phyloP scores from a whole-genome alignment of 2,329 filamentous ascomycete species.

The Arthrobotrys entomopaga region DNA sequence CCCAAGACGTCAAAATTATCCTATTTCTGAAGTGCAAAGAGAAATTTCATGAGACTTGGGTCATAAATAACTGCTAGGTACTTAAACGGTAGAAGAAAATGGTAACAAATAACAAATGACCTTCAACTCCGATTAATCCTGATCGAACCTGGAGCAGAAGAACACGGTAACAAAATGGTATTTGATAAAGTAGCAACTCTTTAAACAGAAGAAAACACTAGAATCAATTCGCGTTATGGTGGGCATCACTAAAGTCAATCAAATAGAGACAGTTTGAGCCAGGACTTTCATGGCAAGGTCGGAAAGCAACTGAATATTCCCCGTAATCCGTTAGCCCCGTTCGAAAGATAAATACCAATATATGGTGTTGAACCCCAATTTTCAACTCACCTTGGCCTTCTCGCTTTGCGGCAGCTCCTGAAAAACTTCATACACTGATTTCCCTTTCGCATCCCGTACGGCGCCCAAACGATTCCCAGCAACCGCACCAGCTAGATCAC shows the following conservation, averaged over 20 bases:
- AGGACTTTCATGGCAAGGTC: conserved; percentile 58
- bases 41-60: too few species aligned
- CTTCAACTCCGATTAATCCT: too few species aligned
- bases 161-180: not conserved
- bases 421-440: conserved; percentile 93
- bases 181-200: not conserved
- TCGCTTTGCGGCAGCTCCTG: conserved; percentile 84
- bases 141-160: too few species aligned
- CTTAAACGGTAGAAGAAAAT: too few species aligned
- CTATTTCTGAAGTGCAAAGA: too few species aligned
- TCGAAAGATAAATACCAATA: not conserved
- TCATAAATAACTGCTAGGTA: too few species aligned
- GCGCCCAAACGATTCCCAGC: conserved; percentile 92
- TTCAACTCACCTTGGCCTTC: conserved; percentile 72
- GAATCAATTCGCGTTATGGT: too few species aligned
- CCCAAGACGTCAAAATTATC: too few species aligned
- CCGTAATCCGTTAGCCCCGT: not conserved
- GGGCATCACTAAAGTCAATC: not conserved
- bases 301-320: conserved; percentile 56
- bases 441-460: conserved; percentile 86
- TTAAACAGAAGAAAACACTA: too few species aligned
- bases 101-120: too few species aligned
- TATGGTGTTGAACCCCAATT: not conserved
- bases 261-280: conserved; percentile 56
- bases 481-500: conserved; percentile 76